A percentile compares a stretch with the other conserved stretches of the same genome.
Evolutionary conservation across 176 grass and related monocot genomes (phyloP).

Genomic region (Oryza australiensis): DNA sequence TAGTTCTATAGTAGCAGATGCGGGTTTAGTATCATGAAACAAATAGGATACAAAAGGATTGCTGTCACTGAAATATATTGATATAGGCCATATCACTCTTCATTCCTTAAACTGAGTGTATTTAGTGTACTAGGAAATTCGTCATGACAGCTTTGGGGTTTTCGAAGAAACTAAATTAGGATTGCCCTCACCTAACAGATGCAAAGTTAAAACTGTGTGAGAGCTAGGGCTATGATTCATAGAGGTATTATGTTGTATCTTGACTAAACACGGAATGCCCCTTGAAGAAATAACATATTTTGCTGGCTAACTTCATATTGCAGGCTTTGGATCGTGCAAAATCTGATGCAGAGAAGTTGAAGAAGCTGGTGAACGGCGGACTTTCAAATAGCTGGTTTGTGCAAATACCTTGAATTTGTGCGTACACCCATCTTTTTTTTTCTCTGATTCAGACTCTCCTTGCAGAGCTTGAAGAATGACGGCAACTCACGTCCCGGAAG

Average conservation of each 20-base stretch:
- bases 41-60: background rate
- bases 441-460: background rate
- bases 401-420: background rate
- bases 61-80: background rate
- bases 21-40: background rate
- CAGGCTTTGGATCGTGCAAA: constrained; percentile 93
- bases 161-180: constrained; percentile 12
- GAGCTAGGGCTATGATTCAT: background rate
- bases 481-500: constrained; percentile 36
- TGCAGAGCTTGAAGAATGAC: constrained; percentile 57
- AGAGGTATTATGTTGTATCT: background rate
- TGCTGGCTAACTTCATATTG: background rate
- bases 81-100: background rate
- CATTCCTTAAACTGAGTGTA: background rate
- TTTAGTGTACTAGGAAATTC: background rate
- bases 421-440: background rate
- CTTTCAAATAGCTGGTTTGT: constrained; percentile 72
- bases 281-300: constrained; percentile 5
- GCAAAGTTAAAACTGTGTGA: background rate
- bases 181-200: background rate
- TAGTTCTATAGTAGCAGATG: constrained; percentile 24
- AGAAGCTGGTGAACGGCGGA: constrained; percentile 63
- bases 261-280: background rate
- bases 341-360: constrained; percentile 82
- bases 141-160: background rate